Percentiles rank a stretch among this genome's conserved stretches.
These are phyloP conservation scores for Licmophora abbreviata DNA, from an alignment of 108 stramenopile species.

Conservation along the genomic window DNA sequence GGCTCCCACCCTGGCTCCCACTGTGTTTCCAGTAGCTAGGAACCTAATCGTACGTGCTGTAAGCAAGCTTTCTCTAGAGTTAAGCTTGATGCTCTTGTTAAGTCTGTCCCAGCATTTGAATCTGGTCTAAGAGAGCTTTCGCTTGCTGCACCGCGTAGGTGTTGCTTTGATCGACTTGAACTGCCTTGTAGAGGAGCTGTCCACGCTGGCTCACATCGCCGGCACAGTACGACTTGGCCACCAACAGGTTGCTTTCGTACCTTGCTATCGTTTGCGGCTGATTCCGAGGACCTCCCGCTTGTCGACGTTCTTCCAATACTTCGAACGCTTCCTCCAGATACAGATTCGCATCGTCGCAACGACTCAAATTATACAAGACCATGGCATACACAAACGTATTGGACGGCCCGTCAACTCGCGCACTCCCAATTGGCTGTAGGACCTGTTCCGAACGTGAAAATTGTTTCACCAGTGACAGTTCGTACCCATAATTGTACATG, in stretches of 20 bases:
- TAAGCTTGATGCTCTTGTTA: background rate
- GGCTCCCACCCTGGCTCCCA: background rate
- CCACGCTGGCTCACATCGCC: conserved; percentile 19
- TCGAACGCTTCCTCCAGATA: conserved; percentile 34
- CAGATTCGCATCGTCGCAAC: conserved; percentile 19
- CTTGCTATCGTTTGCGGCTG: conserved; percentile 10
- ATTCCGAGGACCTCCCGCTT: conserved; percentile 29
- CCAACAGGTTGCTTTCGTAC: conserved; percentile 36
- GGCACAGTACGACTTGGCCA: conserved; percentile 30
- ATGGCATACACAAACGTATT: conserved; percentile 54
- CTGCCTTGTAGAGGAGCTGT: conserved; percentile 21
- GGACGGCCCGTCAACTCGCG: conserved; percentile 32
- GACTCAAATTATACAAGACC: conserved; percentile 38
- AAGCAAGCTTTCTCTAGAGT: background rate
- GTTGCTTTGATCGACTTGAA: conserved; percentile 31
- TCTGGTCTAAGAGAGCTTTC: conserved; percentile 7
- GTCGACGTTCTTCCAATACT: conserved; percentile 28
- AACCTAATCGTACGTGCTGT: background rate
- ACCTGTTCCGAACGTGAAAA: conserved; percentile 38
- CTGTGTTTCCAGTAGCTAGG: too few species aligned
- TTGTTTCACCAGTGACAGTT: conserved; percentile 34
- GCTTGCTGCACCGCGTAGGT: conserved; percentile 33
- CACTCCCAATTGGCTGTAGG: conserved; percentile 33
- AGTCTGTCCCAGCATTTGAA: background rate
- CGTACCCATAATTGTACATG: conserved; percentile 52